Conservation (phyloP, 371 early-diverging fungal species). For the Blastocladiella emersonii region DNA sequence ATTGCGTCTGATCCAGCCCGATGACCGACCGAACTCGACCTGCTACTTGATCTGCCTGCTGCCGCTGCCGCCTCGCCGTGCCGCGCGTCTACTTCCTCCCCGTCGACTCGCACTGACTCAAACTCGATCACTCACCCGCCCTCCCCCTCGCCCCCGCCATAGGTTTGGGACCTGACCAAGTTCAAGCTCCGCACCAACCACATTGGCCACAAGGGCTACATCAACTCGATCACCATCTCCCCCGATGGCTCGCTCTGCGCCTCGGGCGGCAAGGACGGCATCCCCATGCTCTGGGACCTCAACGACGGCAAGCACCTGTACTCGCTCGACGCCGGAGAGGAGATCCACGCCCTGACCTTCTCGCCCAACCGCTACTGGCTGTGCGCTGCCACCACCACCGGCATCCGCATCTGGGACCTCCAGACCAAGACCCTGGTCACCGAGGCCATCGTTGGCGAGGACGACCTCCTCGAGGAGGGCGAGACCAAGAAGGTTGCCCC, state of each 20-base stretch:
- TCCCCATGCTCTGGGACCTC: constrained; percentile 98
- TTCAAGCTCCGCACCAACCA: constrained; percentile 97
- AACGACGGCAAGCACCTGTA: constrained; percentile 99
- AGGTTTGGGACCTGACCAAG: constrained; percentile 97
- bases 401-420: constrained; percentile 99
- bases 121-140: background rate
- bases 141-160: background rate
- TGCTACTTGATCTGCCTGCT: too few relatives aligned
- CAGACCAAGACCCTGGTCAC: constrained; percentile 92
- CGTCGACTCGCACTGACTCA: too few relatives aligned
- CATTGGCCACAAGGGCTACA: constrained; percentile 94
- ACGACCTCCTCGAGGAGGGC: constrained; percentile 23
- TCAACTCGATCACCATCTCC: constrained; percentile 95
- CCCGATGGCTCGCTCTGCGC: constrained; percentile 99
- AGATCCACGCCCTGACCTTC: constrained; percentile 95
- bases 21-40: too few relatives aligned
- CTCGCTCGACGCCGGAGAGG: constrained; percentile 90
- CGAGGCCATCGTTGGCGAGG: constrained; percentile 43
- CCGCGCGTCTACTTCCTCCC: too few relatives aligned
- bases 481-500: constrained; percentile 64
- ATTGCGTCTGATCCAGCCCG: too few relatives aligned
- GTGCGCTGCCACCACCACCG: constrained; percentile 89
- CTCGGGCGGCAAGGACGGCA: constrained; percentile 98
- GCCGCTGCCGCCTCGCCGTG: background rate
- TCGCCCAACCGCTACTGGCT: constrained; percentile 99